Evolutionary conservation across 495 filamentous ascomycete genomes (phyloP).

Genomic region (Podospora sp.): DNA sequence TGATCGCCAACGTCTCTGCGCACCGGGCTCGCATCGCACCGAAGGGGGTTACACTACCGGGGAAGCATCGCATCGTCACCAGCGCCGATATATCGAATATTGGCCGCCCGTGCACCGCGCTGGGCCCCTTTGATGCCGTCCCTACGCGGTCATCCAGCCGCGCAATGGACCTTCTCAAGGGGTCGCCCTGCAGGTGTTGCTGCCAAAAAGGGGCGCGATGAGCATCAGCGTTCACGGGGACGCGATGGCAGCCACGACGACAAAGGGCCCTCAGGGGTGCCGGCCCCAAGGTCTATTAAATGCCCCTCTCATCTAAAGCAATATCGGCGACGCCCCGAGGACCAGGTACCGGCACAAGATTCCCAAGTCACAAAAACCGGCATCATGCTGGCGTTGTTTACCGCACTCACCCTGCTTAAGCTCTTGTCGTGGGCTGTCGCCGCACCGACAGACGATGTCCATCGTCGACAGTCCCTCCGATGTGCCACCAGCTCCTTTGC

Average conservation of each 20-base stretch:
- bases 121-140: constrained; percentile 1
- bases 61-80: constrained; percentile 13
- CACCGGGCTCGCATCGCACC: neutral
- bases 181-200: neutral
- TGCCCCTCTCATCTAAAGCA: neutral
- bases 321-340: neutral
- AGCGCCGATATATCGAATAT: constrained; percentile 7
- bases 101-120: constrained; percentile 4
- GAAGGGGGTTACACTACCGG: constrained; percentile 9
- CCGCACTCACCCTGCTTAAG: neutral
- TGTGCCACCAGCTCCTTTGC: constrained; percentile 23
- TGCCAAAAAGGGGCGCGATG: neutral
- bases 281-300: neutral
- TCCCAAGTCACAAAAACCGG: neutral
- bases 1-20: constrained; percentile 2
- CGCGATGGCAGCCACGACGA: neutral
- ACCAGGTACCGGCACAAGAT: neutral
- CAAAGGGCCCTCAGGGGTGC: neutral
- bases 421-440: neutral
- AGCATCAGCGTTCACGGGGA: neutral
- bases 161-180: neutral
- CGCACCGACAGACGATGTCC: neutral
- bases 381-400: constrained; percentile 1
- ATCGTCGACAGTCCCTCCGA: constrained; percentile 14
- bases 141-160: neutral